A percentile compares a stretch with the other conserved stretches of the same genome.
Conservation (phyloP, 202 grass and related monocot genomes). For the Elaeis oleifera region DNA sequence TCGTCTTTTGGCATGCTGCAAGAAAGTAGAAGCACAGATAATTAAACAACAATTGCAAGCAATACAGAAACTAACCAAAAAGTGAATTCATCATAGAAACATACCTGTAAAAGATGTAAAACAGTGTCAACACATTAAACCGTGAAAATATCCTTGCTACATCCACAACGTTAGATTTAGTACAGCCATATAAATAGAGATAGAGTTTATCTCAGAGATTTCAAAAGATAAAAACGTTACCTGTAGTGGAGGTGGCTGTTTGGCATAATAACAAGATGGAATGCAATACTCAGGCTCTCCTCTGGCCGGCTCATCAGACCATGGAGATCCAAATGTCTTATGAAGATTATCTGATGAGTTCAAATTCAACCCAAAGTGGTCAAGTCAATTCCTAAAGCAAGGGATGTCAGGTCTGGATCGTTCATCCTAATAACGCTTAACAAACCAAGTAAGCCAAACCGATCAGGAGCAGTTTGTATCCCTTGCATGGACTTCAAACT, state of each 20-base stretch:
- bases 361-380: conserved; percentile 77
- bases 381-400: conserved; percentile 94
- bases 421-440: conserved; percentile 72
- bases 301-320: conserved; percentile 72
- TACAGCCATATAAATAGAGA: conserved; percentile 23
- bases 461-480: conserved; percentile 45
- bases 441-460: conserved; percentile 74
- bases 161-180: conserved; percentile 35
- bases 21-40: conserved; percentile 20
- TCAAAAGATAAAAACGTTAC: conserved; percentile 30
- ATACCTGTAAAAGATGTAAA: conserved; percentile 99
- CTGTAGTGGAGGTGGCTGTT: conserved; percentile 50
- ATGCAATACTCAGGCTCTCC: conserved; percentile 78
- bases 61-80: conserved; percentile 9
- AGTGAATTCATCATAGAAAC: not conserved
- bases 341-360: conserved; percentile 90
- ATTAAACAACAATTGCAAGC: conserved; percentile 1
- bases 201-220: not conserved
- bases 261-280: conserved; percentile 65
- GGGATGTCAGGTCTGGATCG: conserved; percentile 67
- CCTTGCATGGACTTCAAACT: conserved; percentile 58
- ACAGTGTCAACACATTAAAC: conserved; percentile 51
- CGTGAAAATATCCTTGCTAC: conserved; percentile 60
- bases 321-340: conserved; percentile 94
- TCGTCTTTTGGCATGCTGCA: conserved; percentile 98